Conservation (phyloP, 2,329 filamentous ascomycete species). For the Graphilbum ipis-grandicollis region DNA sequence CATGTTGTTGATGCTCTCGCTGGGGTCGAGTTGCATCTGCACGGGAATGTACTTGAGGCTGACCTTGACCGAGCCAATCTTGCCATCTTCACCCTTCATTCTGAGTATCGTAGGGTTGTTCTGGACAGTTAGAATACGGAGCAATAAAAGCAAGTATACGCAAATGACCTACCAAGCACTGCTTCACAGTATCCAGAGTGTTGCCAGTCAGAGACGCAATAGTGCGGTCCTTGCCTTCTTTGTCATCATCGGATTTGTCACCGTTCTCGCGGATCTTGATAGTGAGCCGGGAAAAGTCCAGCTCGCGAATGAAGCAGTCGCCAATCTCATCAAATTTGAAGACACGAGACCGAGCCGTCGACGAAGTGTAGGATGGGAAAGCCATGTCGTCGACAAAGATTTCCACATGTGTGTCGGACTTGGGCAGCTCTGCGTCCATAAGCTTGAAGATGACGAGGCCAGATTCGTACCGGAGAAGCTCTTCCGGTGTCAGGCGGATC, state of each 20-base stretch:
- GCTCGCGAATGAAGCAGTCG: conserved; percentile 86
- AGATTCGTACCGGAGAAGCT: conserved; percentile 73
- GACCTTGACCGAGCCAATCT: conserved; percentile 65
- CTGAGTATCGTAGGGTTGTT: conserved; percentile 79
- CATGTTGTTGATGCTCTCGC: conserved; percentile 98
- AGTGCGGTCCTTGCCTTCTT: conserved; percentile 48
- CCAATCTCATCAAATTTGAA: conserved; percentile 81
- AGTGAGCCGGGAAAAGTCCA: conserved; percentile 91
- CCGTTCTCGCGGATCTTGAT: conserved; percentile 69
- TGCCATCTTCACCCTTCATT: conserved; percentile 62
- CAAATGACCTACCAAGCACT: conserved; percentile 46
- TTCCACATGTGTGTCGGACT: conserved; percentile 62
- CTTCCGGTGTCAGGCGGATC: conserved; percentile 59
- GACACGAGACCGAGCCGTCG: conserved; percentile 50
- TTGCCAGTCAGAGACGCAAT: conserved; percentile 71
- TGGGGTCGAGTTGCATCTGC: conserved; percentile 83
- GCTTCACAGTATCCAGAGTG: conserved; percentile 73
- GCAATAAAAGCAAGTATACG: no score
- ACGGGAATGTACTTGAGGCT: conserved; percentile 91
- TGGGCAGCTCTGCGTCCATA: conserved; percentile 71
- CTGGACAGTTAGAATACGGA: conserved; percentile 20
- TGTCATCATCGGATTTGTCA: conserved; percentile 52
- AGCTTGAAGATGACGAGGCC: conserved; percentile 90
- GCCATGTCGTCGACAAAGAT: conserved; percentile 88
- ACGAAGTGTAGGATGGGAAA: conserved; percentile 74